Evolutionary conservation across 2,329 filamentous ascomycete species (phyloP).

Genomic region (Graphiopsis chlorocephala): DNA sequence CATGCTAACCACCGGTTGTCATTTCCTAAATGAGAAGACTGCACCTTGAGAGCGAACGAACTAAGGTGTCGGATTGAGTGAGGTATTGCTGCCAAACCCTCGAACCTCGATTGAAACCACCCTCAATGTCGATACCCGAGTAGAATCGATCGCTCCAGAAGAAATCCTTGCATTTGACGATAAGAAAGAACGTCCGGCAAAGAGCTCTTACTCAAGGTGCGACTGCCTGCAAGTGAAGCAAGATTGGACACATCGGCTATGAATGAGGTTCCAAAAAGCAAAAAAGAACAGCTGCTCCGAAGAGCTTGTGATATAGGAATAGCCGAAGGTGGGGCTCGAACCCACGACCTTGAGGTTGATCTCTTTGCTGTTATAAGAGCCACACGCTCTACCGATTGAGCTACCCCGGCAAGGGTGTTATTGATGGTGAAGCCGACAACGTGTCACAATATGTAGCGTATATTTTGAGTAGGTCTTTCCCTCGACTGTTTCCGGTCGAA

Average conservation of each 20-base stretch:
- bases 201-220: background rate
- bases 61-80: too few species aligned
- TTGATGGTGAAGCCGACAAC: background rate
- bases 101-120: background rate
- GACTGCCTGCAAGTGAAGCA: background rate
- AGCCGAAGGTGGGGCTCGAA: slow-evolving; percentile 7
- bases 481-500: background rate
- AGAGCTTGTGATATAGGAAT: background rate
- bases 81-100: background rate
- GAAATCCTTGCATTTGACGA: background rate
- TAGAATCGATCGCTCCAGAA: background rate
- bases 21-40: background rate
- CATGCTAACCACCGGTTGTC: background rate
- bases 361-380: slow-evolving; percentile 14
- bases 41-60: background rate
- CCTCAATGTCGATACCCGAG: background rate
- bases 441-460: background rate
- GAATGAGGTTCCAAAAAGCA: background rate
- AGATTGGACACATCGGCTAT: background rate
- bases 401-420: slow-evolving; percentile 43
- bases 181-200: background rate
- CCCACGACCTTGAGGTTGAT: slow-evolving; percentile 3
- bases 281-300: slow-evolving; percentile 1
- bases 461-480: background rate
- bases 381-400: slow-evolving; percentile 52